phyloP scores from a whole-genome alignment of 2,329 filamentous ascomycete species.

The Myriangium duriaei region DNA sequence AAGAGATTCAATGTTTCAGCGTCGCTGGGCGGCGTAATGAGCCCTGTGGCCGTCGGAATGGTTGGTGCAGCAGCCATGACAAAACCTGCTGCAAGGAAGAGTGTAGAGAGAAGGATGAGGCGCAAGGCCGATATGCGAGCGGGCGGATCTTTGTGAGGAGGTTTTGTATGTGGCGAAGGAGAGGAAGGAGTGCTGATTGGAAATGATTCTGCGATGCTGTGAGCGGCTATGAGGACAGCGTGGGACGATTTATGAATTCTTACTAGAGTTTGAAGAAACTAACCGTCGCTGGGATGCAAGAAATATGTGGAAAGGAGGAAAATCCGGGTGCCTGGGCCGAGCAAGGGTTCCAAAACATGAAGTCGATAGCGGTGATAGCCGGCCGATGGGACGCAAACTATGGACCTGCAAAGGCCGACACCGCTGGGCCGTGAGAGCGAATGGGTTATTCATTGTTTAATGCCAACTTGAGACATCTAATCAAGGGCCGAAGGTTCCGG shows the following conservation, averaged over 20 bases:
- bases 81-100: constrained; percentile 43
- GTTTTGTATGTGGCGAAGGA: neutral
- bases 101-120: constrained; percentile 33
- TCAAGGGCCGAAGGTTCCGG: too few relatives aligned
- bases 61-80: constrained; percentile 44
- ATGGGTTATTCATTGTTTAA: constrained; percentile 4
- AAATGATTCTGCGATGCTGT: neutral
- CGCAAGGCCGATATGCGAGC: constrained; percentile 5
- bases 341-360: constrained; percentile 1
- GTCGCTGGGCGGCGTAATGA: constrained; percentile 50
- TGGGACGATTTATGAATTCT: too few relatives aligned
- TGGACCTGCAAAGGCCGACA: constrained; percentile 3
- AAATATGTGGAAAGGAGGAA: constrained; percentile 6
- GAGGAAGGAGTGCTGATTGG: neutral
- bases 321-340: constrained; percentile 1
- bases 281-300: neutral
- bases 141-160: constrained; percentile 1
- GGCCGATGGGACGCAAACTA: constrained; percentile 5
- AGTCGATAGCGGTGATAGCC: constrained; percentile 1
- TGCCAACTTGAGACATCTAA: neutral
- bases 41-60: constrained; percentile 34
- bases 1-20: constrained; percentile 61
- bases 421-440: constrained; percentile 4
- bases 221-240: neutral
- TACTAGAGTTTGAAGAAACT: constrained; percentile 2